Percentiles rank a stretch among this genome's conserved stretches.
These are phyloP conservation scores for Fusarium sp. DNA, from an alignment of 2,329 filamentous ascomycete species.

Conservation along the genomic window DNA sequence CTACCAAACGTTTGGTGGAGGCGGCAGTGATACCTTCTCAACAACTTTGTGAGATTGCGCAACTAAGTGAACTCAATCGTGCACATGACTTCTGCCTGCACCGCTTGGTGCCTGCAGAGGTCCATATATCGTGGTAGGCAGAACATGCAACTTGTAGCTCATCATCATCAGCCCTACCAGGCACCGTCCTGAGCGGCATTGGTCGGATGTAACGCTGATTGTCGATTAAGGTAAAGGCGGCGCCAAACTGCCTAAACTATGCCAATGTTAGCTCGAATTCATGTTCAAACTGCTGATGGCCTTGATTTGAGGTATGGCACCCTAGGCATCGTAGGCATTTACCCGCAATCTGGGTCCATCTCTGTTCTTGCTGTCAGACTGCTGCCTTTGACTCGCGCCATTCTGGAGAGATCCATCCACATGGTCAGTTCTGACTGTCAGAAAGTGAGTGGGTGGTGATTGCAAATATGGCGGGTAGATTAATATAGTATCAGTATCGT, in stretches of 20 bases:
- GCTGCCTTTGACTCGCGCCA: neutral
- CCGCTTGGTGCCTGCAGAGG: neutral
- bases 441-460: neutral
- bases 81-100: neutral
- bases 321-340: neutral
- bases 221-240: neutral
- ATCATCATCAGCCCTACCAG: slow-evolving; percentile 24
- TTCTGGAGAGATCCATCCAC: neutral
- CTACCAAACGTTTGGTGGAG: neutral
- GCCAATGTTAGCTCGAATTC: neutral
- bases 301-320: neutral
- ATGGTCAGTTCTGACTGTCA: neutral
- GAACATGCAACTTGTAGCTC: neutral
- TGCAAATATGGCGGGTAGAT: neutral
- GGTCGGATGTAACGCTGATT: neutral
- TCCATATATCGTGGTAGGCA: neutral
- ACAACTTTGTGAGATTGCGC: neutral
- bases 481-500: neutral
- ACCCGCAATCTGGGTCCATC: neutral
- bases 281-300: neutral
- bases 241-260: neutral
- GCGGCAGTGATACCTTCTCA: neutral
- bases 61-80: neutral
- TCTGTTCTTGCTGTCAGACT: neutral
- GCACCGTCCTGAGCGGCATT: neutral